Evolutionary conservation across 164 flowering plant species (phyloP).

Genomic region (Saururus chinensis): DNA sequence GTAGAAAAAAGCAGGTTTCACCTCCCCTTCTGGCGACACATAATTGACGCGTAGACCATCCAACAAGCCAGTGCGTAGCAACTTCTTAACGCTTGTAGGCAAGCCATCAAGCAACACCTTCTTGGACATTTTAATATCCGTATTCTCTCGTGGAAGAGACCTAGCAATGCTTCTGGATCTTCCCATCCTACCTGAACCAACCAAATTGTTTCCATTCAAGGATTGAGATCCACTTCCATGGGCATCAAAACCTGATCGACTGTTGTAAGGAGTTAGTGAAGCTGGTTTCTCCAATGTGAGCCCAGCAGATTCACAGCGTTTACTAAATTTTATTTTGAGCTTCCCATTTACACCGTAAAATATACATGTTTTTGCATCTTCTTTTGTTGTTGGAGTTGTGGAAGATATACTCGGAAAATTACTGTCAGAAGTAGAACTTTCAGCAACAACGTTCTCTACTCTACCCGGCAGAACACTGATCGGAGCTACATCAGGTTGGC

Average conservation of each 20-base stretch:
- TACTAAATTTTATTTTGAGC: neutral
- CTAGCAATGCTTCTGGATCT: neutral
- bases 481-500: neutral
- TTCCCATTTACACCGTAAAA: neutral
- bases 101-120: neutral
- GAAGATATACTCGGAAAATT: neutral
- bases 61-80: neutral
- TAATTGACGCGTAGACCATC: neutral
- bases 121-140: neutral
- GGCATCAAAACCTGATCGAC: neutral
- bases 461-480: neutral
- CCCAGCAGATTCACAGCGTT: neutral
- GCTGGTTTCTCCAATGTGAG: neutral
- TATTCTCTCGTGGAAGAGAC: neutral
- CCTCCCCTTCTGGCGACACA: neutral
- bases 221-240: neutral
- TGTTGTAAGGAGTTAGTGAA: neutral
- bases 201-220: neutral
- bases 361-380: neutral
- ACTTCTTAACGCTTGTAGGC: neutral
- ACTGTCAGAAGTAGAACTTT: neutral
- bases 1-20: neutral
- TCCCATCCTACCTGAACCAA: neutral
- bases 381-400: neutral
- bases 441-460: neutral